Percentiles rank a stretch among this genome's conserved stretches.
Evolutionary conservation across 179 eudicot genomes (phyloP).

Genomic region (Beta corolliflora): DNA sequence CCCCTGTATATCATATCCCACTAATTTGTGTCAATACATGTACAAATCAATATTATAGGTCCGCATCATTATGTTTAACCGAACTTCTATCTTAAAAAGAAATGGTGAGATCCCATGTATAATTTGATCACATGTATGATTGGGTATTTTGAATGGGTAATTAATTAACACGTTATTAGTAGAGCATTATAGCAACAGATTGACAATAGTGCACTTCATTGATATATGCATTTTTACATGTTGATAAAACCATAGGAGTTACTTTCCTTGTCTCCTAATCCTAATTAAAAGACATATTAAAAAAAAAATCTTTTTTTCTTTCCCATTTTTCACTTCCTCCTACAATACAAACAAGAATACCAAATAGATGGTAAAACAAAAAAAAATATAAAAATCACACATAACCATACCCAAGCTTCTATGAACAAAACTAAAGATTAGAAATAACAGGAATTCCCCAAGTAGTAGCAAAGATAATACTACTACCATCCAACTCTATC

Average conservation of each 20-base stretch:
- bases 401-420: not conserved
- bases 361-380: not conserved
- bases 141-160: no score
- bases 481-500: conserved; percentile 34
- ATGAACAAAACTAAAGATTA: conserved; percentile 21
- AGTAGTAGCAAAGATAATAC: conserved; percentile 33
- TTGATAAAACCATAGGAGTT: not conserved
- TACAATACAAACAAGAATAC: not conserved
- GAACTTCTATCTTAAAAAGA: no score
- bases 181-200: not conserved
- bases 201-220: not conserved
- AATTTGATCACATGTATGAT: no score
- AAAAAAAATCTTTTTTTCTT: not conserved
- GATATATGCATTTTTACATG: not conserved
- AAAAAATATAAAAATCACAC: not conserved
- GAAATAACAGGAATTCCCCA: conserved; percentile 43
- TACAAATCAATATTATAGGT: no score
- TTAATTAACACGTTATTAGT: no score
- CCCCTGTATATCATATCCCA: no score
- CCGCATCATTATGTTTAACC: no score
- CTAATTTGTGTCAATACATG: no score
- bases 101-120: no score
- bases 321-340: no score
- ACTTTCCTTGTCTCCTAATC: not conserved
- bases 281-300: not conserved